Percentiles rank a stretch among this genome's conserved stretches.
These are phyloP conservation scores for Penicillium vulpinum DNA, from an alignment of 2,329 filamentous ascomycete species.

Conservation along the genomic window DNA sequence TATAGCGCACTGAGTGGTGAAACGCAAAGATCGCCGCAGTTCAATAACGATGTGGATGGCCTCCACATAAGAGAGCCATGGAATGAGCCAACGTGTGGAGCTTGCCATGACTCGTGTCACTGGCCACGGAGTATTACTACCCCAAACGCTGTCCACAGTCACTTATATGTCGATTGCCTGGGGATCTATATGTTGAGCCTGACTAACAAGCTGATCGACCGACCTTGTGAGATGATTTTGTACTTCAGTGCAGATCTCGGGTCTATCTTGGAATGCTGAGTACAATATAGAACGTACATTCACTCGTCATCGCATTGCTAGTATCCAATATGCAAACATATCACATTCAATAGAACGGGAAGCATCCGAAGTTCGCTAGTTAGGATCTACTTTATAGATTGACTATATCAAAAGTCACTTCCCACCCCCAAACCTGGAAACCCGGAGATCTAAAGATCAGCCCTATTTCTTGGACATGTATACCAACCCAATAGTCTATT, in stretches of 20 bases:
- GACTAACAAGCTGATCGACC: not conserved
- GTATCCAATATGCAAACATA: not conserved
- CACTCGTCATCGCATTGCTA: not conserved
- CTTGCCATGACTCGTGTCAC: not conserved
- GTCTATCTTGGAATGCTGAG: not conserved
- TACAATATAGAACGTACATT: not conserved
- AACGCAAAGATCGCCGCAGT: not conserved
- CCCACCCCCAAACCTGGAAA: not conserved
- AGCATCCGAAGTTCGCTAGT: not conserved
- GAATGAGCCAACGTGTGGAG: not conserved
- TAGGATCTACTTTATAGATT: not conserved
- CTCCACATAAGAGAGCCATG: not conserved
- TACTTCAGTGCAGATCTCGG: not conserved
- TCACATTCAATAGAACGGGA: not conserved
- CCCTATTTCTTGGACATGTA: not conserved
- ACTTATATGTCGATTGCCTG: not conserved
- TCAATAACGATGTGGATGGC: slow-evolving; percentile 1
- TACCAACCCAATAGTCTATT: not conserved
- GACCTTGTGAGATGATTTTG: slow-evolving; percentile 17
- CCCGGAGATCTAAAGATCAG: not conserved
- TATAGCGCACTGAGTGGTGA: not conserved
- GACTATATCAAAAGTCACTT: not conserved
- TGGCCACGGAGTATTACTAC: not conserved
- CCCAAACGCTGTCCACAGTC: not conserved
- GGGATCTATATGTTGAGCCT: not conserved